Evolutionary conservation across 306 rosid genomes (phyloP).

Genomic region (Prunus mongolica): DNA sequence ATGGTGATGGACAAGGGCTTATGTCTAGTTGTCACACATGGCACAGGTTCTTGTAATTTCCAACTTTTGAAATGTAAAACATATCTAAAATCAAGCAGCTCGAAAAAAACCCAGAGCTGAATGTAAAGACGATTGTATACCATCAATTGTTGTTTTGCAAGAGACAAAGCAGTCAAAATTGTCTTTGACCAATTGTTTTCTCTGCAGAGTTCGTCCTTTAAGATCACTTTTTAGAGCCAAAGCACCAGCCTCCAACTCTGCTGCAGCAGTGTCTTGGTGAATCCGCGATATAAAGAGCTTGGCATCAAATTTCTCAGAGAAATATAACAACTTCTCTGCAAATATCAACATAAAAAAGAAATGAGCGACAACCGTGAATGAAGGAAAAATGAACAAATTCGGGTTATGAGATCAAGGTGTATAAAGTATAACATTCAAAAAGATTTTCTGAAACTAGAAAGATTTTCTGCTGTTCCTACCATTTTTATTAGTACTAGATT

Average conservation of each 20-base stretch:
- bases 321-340: conserved; percentile 85
- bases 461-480: neutral
- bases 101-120: neutral
- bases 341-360: conserved; percentile 23
- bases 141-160: conserved; percentile 97
- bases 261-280: conserved; percentile 72
- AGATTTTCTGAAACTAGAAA: too few relatives aligned
- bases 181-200: conserved; percentile 94
- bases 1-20: neutral
- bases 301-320: conserved; percentile 89
- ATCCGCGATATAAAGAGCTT: conserved; percentile 84
- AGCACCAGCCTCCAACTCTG: conserved; percentile 90
- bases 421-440: too few relatives aligned
- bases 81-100: neutral
- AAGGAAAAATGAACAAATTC: conserved; percentile 2
- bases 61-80: neutral
- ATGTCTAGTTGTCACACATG: neutral
- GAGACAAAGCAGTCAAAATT: conserved; percentile 99
- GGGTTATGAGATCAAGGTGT: neutral
- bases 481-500: neutral
- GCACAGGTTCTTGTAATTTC: neutral
- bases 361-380: conserved; percentile 21
- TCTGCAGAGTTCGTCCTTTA: conserved; percentile 85
- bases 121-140: conserved; percentile 41
- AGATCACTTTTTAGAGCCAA: conserved; percentile 83